These are phyloP conservation scores for Rutstroemia sp. DNA, from an alignment of 2,329 filamentous ascomycete species.

Conservation along the genomic window DNA sequence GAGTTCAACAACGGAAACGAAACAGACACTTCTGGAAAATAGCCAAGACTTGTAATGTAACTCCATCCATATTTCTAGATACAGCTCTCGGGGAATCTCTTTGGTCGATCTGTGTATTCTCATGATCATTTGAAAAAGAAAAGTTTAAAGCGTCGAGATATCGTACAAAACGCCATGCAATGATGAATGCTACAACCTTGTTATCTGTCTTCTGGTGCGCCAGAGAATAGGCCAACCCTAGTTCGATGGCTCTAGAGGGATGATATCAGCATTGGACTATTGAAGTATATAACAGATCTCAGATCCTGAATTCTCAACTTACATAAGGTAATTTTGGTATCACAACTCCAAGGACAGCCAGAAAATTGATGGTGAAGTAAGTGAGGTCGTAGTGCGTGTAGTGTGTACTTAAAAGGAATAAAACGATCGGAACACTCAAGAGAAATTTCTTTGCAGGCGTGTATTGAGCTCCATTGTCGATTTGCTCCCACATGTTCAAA, in stretches of 20 bases:
- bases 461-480: slow-evolving; percentile 98
- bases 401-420: slow-evolving; percentile 95
- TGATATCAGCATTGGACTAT: slow-evolving; percentile 17
- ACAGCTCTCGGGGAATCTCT: slow-evolving; percentile 22
- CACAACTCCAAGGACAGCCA: slow-evolving; percentile 85
- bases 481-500: slow-evolving; percentile 99
- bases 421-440: slow-evolving; percentile 83
- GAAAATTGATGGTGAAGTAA: slow-evolving; percentile 95
- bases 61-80: slow-evolving; percentile 24
- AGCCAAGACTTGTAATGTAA: slow-evolving; percentile 20
- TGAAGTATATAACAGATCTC: background rate
- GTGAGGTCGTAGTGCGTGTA: slow-evolving; percentile 97
- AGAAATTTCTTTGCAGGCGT: slow-evolving; percentile 98
- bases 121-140: slow-evolving; percentile 18
- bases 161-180: slow-evolving; percentile 27
- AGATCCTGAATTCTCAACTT: slow-evolving; percentile 33
- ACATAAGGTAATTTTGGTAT: slow-evolving; percentile 96
- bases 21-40: slow-evolving; percentile 9
- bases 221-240: slow-evolving; percentile 68
- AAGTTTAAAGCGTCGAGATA: slow-evolving; percentile 20
- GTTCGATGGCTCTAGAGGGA: slow-evolving; percentile 63
- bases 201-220: slow-evolving; percentile 53
- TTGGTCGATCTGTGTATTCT: slow-evolving; percentile 19
- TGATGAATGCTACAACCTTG: slow-evolving; percentile 9
- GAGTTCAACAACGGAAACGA: background rate